These are phyloP conservation scores for Sanguinoderma infundibulare DNA, from an alignment of 1,284 basidiomycete genomes.

Conservation along the genomic window DNA sequence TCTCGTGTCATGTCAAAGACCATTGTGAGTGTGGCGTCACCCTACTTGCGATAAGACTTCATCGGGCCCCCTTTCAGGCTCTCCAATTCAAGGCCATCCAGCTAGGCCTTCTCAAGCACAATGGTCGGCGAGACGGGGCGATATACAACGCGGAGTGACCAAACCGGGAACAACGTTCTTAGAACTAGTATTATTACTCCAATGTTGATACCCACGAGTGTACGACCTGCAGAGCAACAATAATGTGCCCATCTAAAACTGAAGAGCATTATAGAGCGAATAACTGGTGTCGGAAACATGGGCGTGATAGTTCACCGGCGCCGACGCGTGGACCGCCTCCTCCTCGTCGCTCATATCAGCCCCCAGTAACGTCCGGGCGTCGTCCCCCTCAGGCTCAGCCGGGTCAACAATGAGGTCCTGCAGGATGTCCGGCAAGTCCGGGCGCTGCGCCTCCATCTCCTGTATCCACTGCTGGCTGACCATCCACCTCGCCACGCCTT, in stretches of 20 bases:
- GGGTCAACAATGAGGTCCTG: conserved; percentile 49
- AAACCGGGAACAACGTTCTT: background rate
- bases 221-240: background rate
- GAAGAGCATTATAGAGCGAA: conserved; percentile 31
- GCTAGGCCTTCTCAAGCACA: conserved; percentile 11
- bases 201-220: background rate
- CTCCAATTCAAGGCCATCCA: conserved; percentile 17
- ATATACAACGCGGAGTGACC: background rate
- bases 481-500: conserved; percentile 74
- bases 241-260: conserved; percentile 11
- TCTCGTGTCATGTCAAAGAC: conserved; percentile 23
- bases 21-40: conserved; percentile 9
- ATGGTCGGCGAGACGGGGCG: conserved; percentile 6
- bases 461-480: conserved; percentile 66
- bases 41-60: background rate
- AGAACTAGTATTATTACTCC: background rate
- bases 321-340: conserved; percentile 12
- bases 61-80: background rate
- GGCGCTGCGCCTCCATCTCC: conserved; percentile 42
- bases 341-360: conserved; percentile 54
- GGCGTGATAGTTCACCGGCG: conserved; percentile 17
- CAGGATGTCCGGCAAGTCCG: conserved; percentile 49
- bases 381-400: conserved; percentile 51
- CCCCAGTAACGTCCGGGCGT: conserved; percentile 49
- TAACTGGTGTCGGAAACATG: conserved; percentile 33